Evolutionary conservation across 495 filamentous ascomycete genomes (phyloP), one percentile per base, ranked within the genome.

Genomic region (Chaetomium fimeti): DNA sequence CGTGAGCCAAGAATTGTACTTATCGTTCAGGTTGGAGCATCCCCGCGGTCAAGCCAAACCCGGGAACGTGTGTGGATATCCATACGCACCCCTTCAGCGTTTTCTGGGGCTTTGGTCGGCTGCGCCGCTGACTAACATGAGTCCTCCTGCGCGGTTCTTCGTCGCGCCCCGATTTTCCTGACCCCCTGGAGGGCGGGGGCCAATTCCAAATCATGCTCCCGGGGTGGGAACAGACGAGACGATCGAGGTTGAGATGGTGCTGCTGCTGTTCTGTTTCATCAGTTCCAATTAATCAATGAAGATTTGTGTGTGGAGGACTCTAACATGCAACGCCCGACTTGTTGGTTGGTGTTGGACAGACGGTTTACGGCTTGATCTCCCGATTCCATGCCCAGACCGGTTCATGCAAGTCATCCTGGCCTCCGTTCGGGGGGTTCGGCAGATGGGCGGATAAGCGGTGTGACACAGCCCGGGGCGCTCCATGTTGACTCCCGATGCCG

Each of bases 371-470:
- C 12, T 9, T 36, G 12, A 36, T 9, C 32, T 36, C 32, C 32
- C 32, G 42, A 13, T 43, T 25, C 18, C 28, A 5, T 42, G 25
- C 5, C 27, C 28, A 38, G 6, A 8, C 25, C 53, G 28, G 54
- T 51, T 57, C 28, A 57, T 63, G 61, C 54, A 48, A 48, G 61
- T 63, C 61, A 63, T 63, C 25, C 48, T 60, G 11, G 25, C 38
- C 25, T 27, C 57, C 47, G 27, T 27, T 38, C 57, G 63, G 63
- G 6, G 48, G 47, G 38, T 56, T 66, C 63, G 63, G 63, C 58
- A 66, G 63, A 65, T 65, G 56, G 24, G 45, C 55, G 29, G 62
- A 64, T 58, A 51, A 49, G 62, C 62, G 62, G 62, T 53, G 62
- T 64, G 55, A 64, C 62, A 64, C 54, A 64, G 42, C 55, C 61